These are phyloP conservation scores for Mortierella sp. DNA, from an alignment of 371 early-diverging fungal genomes.

Conservation along the genomic window DNA sequence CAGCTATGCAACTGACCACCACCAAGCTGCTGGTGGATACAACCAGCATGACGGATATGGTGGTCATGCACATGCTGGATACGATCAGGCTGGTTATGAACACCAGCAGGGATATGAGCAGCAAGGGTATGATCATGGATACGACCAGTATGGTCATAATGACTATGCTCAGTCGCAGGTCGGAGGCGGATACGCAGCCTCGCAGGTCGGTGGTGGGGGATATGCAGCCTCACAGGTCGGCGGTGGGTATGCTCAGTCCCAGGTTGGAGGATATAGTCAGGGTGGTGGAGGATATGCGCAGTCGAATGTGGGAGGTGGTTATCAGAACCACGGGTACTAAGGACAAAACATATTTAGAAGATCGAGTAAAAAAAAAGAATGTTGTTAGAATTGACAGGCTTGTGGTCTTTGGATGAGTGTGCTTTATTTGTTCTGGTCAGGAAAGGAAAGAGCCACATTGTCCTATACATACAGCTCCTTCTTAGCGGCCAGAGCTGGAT, in stretches of 20 bases:
- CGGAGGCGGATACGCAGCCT: conserved; percentile 45
- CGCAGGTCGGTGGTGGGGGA: conserved; percentile 46
- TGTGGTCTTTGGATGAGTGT: too few species aligned
- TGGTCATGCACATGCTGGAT: conserved; percentile 12
- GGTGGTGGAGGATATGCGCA: conserved; percentile 40
- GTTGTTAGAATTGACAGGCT: too few species aligned
- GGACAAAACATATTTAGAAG: too few species aligned
- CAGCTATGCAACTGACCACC: conserved; percentile 24
- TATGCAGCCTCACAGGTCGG: conserved; percentile 45
- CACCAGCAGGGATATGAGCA: conserved; percentile 22
- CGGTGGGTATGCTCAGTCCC: conserved; percentile 38
- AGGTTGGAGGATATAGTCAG: conserved; percentile 39
- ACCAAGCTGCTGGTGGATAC: not conserved
- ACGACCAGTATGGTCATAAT: conserved; percentile 15
- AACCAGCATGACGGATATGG: conserved; percentile 24
- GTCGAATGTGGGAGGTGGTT: conserved; percentile 46
- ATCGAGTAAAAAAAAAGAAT: conserved; percentile 5
- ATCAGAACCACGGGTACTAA: conserved; percentile 31
- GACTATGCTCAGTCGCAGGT: conserved; percentile 47
- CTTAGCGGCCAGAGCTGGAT: too few species aligned
- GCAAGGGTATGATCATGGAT: conserved; percentile 27
- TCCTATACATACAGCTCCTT: too few species aligned
- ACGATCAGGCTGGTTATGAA: conserved; percentile 29
- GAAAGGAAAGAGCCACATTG: too few species aligned
- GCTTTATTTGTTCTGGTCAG: too few species aligned